These are phyloP conservation scores for Hypsizygus ulmarius DNA, from an alignment of 1,284 basidiomycete genomes.

Conservation along the genomic window DNA sequence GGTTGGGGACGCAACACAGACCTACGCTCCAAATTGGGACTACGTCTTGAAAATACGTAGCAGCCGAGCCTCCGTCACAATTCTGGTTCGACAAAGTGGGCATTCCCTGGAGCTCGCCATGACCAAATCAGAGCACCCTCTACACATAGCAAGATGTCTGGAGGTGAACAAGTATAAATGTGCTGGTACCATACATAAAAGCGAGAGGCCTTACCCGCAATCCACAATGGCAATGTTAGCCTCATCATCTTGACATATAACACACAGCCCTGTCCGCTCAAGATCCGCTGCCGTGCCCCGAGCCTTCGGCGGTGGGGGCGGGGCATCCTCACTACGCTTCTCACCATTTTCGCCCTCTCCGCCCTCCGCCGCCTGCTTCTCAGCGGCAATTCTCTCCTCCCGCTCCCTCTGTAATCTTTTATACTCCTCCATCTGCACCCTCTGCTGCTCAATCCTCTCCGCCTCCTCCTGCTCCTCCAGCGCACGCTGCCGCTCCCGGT, in stretches of 20 bases:
- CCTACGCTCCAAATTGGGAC: not conserved
- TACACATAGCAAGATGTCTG: constrained; percentile 82
- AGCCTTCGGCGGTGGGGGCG: constrained; percentile 22
- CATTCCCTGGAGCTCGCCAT: constrained; percentile 81
- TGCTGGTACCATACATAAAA: not conserved
- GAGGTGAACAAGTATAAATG: constrained; percentile 9
- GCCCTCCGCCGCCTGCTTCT: constrained; percentile 15
- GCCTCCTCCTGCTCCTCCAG: constrained; percentile 47
- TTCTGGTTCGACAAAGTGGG: constrained; percentile 82
- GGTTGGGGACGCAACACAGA: too few species aligned
- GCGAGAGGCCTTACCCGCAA: constrained; percentile 66
- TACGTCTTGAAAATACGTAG: constrained; percentile 78
- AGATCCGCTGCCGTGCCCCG: constrained; percentile 37
- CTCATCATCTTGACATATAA: constrained; percentile 89
- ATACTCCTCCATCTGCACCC: constrained; percentile 38
- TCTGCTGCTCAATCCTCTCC: constrained; percentile 36
- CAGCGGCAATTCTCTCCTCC: constrained; percentile 19
- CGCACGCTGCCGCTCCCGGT: constrained; percentile 45
- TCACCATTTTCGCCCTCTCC: not conserved
- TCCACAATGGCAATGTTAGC: constrained; percentile 91
- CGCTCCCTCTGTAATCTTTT: constrained; percentile 29
- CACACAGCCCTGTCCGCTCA: constrained; percentile 77
- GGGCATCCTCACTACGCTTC: not conserved
- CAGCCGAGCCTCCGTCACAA: constrained; percentile 76
- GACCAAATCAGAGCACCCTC: constrained; percentile 79